These are phyloP conservation scores for Entomortierella parvispora DNA, from an alignment of 192 early-diverging fungal genomes.

Conservation along the genomic window DNA sequence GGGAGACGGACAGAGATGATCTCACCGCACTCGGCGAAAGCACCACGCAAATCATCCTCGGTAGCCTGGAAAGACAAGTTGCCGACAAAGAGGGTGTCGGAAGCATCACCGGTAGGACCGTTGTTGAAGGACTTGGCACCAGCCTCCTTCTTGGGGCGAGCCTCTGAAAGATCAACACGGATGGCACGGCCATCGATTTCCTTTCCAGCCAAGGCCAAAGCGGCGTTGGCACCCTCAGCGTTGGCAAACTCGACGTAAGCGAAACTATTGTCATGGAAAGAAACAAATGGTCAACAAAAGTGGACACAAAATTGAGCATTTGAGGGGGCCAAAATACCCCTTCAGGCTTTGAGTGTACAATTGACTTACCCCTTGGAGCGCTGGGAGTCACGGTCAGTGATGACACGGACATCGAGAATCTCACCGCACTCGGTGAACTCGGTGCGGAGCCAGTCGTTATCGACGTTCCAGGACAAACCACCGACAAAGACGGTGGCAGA, in stretches of 20 bases:
- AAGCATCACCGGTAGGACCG: slow-evolving; percentile 58
- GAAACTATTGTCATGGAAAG: slow-evolving; percentile 58
- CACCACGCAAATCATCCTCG: slow-evolving; percentile 65
- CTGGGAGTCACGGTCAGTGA: slow-evolving; percentile 71
- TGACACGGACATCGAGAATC: slow-evolving; percentile 76
- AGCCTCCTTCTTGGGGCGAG: slow-evolving; percentile 55
- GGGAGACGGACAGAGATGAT: slow-evolving; percentile 71
- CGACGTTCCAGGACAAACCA: slow-evolving; percentile 71
- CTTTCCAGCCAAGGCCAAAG: slow-evolving; percentile 66
- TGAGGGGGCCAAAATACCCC: too few species aligned
- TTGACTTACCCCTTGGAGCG: slow-evolving; percentile 69
- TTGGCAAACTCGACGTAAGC: slow-evolving; percentile 85
- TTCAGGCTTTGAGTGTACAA: too few species aligned
- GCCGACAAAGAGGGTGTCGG: slow-evolving; percentile 82
- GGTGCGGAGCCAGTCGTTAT: slow-evolving; percentile 70
- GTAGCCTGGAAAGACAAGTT: slow-evolving; percentile 74
- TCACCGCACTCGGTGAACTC: slow-evolving; percentile 73
- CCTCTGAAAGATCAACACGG: slow-evolving; percentile 75
- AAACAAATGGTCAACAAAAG: background rate
- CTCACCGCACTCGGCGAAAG: slow-evolving; percentile 68
- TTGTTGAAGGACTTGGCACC: slow-evolving; percentile 56
- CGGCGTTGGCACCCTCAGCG: slow-evolving; percentile 70
- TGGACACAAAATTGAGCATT: background rate
- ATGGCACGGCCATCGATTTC: slow-evolving; percentile 86
- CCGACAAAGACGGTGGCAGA: slow-evolving; percentile 72